phyloP scores from a whole-genome alignment of 2,329 filamentous ascomycete species.

The Aspergillus sp. region DNA sequence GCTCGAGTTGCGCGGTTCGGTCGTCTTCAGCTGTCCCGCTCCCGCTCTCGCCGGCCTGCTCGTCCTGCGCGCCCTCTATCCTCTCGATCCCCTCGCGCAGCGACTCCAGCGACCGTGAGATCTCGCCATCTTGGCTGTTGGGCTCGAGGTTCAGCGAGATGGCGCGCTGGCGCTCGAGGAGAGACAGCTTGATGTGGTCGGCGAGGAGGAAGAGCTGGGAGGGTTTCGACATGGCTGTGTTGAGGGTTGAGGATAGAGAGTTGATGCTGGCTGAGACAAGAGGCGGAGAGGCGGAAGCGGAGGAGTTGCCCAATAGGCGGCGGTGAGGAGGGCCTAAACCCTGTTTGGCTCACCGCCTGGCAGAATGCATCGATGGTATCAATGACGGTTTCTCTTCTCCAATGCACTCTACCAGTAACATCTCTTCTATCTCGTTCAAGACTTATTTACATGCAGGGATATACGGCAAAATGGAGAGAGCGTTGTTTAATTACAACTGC shows the following conservation, averaged over 20 bases:
- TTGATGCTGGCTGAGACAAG: too few relatives aligned
- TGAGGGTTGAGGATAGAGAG: constrained; percentile 1
- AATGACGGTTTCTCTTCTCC: too few relatives aligned
- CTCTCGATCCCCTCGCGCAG: constrained; percentile 69
- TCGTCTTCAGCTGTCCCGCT: constrained; percentile 42
- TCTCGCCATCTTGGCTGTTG: constrained; percentile 77
- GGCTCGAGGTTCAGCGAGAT: constrained; percentile 68
- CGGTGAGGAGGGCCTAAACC: too few relatives aligned
- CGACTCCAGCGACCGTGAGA: constrained; percentile 78
- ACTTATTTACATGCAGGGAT: too few relatives aligned
- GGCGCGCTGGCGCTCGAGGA: constrained; percentile 83
- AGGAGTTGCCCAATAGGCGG: too few relatives aligned
- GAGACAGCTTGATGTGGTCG: constrained; percentile 92
- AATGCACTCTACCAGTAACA: too few relatives aligned
- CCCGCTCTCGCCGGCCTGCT: constrained; percentile 50
- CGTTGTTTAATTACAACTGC: too few relatives aligned
- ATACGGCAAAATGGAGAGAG: too few relatives aligned
- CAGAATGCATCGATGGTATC: too few relatives aligned
- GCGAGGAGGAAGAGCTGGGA: constrained; percentile 82
- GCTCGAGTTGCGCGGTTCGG: constrained; percentile 56
- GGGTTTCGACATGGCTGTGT: constrained; percentile 43
- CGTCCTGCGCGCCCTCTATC: constrained; percentile 57
- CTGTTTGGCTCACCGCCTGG: too few relatives aligned
- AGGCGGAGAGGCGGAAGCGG: neutral
- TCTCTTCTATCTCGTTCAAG: too few relatives aligned